phyloP scores from a whole-genome alignment of 2,329 filamentous ascomycete species.

The Sporothrix globosa region DNA sequence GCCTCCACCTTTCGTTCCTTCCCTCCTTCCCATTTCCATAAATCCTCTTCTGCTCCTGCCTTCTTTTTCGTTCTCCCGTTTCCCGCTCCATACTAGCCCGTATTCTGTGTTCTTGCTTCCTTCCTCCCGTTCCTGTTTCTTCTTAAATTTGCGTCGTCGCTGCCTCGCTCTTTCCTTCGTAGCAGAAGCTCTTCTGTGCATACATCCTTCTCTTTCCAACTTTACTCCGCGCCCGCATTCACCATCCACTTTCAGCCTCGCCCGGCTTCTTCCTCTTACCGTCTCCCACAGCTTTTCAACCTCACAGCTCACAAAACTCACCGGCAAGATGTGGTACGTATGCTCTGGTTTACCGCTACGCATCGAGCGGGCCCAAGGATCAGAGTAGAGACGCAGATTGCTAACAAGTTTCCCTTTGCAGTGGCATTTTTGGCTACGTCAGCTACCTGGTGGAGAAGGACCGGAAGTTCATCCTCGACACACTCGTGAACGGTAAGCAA shows the following conservation, averaged over 20 bases:
- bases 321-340: slow-evolving; percentile 24
- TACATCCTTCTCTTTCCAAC: background rate
- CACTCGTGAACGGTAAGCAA: slow-evolving; percentile 84
- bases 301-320: background rate
- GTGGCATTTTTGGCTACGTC: slow-evolving; percentile 97
- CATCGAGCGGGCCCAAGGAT: background rate
- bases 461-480: slow-evolving; percentile 93
- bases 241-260: slow-evolving; percentile 2
- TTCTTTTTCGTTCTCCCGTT: slow-evolving; percentile 4
- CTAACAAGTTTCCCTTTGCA: slow-evolving; percentile 44
- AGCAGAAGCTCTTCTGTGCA: background rate
- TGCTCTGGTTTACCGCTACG: slow-evolving; percentile 1
- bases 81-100: slow-evolving; percentile 11
- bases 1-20: slow-evolving; percentile 16
- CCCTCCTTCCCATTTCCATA: slow-evolving; percentile 24
- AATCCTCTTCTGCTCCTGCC: slow-evolving; percentile 15
- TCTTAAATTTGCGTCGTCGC: slow-evolving; percentile 15
- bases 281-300: slow-evolving; percentile 2
- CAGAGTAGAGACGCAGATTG: background rate
- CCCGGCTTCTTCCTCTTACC: slow-evolving; percentile 1
- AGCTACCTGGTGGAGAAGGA: slow-evolving; percentile 99
- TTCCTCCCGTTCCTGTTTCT: slow-evolving; percentile 19
- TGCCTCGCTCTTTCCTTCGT: slow-evolving; percentile 14
- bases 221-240: slow-evolving; percentile 14
- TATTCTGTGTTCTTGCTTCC: background rate